phyloP scores from a whole-genome alignment of 345 rosid genomes.

The Odontarrhena argentea region DNA sequence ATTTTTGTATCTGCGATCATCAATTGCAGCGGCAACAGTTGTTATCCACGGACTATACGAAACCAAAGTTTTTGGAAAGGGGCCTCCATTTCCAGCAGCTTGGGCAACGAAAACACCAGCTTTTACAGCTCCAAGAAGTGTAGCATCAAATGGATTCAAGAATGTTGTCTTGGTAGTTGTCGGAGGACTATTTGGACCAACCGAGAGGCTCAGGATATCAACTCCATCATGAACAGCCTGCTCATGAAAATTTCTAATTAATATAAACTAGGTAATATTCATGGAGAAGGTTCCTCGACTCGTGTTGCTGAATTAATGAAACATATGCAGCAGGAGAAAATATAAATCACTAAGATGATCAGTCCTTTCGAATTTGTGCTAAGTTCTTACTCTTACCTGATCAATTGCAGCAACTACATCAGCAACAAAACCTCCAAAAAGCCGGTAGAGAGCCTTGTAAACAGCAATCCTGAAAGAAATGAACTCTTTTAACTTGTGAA shows the following conservation, averaged over 20 bases:
- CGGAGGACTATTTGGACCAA: conserved; percentile 96
- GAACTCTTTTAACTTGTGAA: conserved; percentile 13
- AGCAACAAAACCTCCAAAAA: conserved; percentile 94
- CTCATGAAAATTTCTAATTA: conserved; percentile 22
- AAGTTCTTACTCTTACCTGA: conserved; percentile 60
- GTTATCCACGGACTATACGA: conserved; percentile 98
- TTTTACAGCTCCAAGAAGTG: conserved; percentile 97
- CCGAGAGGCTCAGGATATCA: conserved; percentile 93
- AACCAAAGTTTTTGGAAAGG: conserved; percentile 89
- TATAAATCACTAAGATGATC: conserved; percentile 14
- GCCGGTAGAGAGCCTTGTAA: conserved; percentile 97
- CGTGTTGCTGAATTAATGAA: neutral
- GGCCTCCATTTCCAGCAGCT: conserved; percentile 99
- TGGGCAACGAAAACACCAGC: conserved; percentile 98
- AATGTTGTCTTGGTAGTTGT: conserved; percentile 82
- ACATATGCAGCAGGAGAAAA: conserved; percentile 10
- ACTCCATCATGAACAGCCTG: conserved; percentile 99
- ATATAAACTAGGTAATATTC: neutral
- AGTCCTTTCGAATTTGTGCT: neutral
- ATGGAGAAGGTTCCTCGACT: conserved; percentile 8
- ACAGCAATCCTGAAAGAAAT: conserved; percentile 75
- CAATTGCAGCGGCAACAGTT: conserved; percentile 94
- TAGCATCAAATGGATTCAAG: conserved; percentile 93
- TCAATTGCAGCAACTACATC: conserved; percentile 99
- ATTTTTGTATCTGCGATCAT: conserved; percentile 91